phyloP scores from a whole-genome alignment of 83 land plant species.

The Larix sibirica region DNA sequence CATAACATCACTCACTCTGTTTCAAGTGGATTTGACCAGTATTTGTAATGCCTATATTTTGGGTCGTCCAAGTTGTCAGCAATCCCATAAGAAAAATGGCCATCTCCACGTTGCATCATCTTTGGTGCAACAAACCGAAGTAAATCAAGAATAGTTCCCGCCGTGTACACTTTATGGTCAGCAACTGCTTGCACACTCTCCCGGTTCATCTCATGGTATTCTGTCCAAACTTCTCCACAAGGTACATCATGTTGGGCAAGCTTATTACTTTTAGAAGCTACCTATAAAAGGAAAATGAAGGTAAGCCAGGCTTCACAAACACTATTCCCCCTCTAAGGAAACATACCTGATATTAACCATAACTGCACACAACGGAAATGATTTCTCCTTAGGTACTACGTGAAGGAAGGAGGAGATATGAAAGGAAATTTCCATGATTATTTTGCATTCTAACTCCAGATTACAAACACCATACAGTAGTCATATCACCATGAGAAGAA shows the following conservation, averaged over 20 bases:
- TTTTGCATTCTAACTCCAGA: not conserved
- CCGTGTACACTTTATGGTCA: conserved; percentile 35
- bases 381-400: not conserved
- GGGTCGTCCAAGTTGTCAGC: conserved; percentile 41
- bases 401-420: not conserved
- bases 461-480: not conserved
- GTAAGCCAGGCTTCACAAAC: not conserved
- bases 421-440: not conserved
- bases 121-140: conserved; percentile 44
- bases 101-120: conserved; percentile 51
- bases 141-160: conserved; percentile 32
- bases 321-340: not conserved
- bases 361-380: not conserved
- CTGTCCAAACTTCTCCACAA: conserved; percentile 56
- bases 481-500: not conserved
- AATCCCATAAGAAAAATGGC: conserved; percentile 39
- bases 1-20: conserved; percentile 15
- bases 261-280: not conserved
- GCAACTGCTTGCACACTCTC: conserved; percentile 45
- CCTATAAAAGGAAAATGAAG: not conserved
- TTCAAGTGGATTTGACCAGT: conserved; percentile 56
- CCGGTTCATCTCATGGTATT: conserved; percentile 50
- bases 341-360: not conserved
- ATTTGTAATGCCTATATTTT: conserved; percentile 40
- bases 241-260: conserved; percentile 19